Percentiles rank a stretch among this genome's conserved stretches.
phyloP scores from a whole-genome alignment of 441 rosid genomes.

The Erysimum pusillum region DNA sequence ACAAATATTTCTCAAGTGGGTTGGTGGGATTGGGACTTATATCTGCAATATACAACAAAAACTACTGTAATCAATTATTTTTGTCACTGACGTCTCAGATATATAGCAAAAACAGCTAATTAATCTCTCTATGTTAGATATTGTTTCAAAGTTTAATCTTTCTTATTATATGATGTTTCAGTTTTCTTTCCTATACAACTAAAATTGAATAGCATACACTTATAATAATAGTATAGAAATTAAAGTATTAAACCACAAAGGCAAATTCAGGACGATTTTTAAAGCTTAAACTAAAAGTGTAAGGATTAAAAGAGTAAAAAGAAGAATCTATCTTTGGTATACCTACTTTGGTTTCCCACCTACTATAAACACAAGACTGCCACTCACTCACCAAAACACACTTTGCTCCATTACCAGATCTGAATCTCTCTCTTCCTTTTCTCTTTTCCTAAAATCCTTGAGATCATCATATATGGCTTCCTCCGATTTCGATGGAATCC shows the following conservation, averaged over 20 bases:
- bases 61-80: not conserved
- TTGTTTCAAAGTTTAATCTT: too few relatives aligned
- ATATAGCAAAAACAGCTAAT: not conserved
- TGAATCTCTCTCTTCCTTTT: constrained; percentile 19
- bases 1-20: constrained; percentile 17
- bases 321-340: constrained; percentile 25
- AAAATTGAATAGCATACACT: not conserved
- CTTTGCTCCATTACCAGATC: constrained; percentile 35
- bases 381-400: constrained; percentile 20
- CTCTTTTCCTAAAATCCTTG: not conserved
- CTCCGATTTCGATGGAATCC: constrained; percentile 60
- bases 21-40: constrained; percentile 34
- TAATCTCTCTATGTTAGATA: not conserved
- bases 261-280: too few relatives aligned
- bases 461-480: constrained; percentile 58
- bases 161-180: too few relatives aligned
- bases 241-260: not conserved
- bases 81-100: not conserved
- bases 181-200: not conserved
- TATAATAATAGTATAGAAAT: too few relatives aligned
- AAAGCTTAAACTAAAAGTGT: too few relatives aligned
- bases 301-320: not conserved
- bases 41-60: not conserved
- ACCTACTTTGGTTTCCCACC: constrained; percentile 16
- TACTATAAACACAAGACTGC: constrained; percentile 12